These are phyloP conservation scores for Hordeum pubiflorum DNA, from an alignment of 202 grass and related monocot species.

Conservation along the genomic window DNA sequence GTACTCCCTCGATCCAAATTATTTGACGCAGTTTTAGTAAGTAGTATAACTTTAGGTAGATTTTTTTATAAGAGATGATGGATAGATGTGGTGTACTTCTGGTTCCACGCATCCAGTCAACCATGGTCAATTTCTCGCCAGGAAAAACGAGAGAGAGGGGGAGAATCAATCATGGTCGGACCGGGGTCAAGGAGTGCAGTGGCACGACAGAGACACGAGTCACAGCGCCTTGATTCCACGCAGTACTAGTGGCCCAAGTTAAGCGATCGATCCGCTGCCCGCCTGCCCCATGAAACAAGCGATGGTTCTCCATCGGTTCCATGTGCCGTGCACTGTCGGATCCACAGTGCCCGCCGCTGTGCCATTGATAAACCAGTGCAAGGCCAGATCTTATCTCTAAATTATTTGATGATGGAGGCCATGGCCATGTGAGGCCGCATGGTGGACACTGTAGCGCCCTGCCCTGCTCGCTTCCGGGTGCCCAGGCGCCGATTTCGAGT, in stretches of 20 bases:
- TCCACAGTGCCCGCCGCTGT: not conserved
- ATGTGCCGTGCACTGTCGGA: conserved; percentile 17
- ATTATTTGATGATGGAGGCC: not conserved
- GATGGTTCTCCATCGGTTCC: conserved; percentile 7
- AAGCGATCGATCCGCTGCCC: not conserved
- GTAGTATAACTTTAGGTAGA: no score
- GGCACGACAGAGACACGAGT: not conserved
- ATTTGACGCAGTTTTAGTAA: no score
- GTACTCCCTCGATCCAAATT: no score
- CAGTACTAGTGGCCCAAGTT: not conserved
- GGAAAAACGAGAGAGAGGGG: not conserved
- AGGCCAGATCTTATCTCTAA: not conserved
- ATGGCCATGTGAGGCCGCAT: conserved; percentile 8
- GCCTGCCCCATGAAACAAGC: not conserved
- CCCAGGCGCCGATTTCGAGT: not conserved
- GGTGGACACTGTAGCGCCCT: not conserved
- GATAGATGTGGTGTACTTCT: not conserved
- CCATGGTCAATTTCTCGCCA: not conserved
- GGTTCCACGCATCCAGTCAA: not conserved
- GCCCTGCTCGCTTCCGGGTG: not conserved
- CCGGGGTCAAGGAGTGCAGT: not conserved
- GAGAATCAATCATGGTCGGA: not conserved
- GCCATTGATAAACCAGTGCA: not conserved
- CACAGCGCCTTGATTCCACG: not conserved
- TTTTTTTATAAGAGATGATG: no score